Evolutionary conservation across 225 moss, liverwort and hornwort genomes (phyloP), one percentile per base, ranked within the genome.

Genomic region (Straminergon stramineum): DNA sequence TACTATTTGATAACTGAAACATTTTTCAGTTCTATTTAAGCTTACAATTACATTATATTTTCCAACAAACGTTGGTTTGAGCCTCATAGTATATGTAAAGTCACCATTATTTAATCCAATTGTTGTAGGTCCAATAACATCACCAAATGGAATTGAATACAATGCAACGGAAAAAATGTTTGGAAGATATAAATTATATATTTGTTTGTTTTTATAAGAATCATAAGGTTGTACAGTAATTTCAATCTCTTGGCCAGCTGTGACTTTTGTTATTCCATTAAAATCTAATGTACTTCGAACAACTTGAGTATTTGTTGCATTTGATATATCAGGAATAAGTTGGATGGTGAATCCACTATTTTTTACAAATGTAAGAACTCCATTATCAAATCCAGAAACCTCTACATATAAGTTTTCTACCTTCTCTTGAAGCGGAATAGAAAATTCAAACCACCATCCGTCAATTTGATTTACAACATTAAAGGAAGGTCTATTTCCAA

Each of bases 341-440:
- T 89, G 84, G 21, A 94, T 86, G 13, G 92, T 93, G 37, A 95
- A 95, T 52, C 95, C 94, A 78, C 95, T 95, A 75, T 94, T 95
- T 61, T 90, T 91, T 31, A 90, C 37, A 39, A 88, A 88, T 26
- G 77, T 76, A 6, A 79, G 30, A 52, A 85, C 69, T 28, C 87
- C 88, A 55, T 75, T 88, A 53, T 89, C 86, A 45, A 43, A 32
- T 17, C 86, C 89, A 45, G n/a, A 91, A 60, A 95, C 91, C 22
- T 91, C 58, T 1, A 95, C 90, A 67, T 84, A 84, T 2, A 93
- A 90, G 61, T 93, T 81, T 48, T 34, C 87, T 2, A 89, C 81
- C 60, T 84, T 41, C 12, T 85, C 89, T 79, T 90, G 89, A 52
- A 90, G 35, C 4, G 90, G 75, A 24, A 94, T 39, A n/a, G 65